Evolutionary conservation across 352 stramenopile species (phyloP), one percentile per base, ranked within the genome.

Genomic region (Pythium scleroteichum): DNA sequence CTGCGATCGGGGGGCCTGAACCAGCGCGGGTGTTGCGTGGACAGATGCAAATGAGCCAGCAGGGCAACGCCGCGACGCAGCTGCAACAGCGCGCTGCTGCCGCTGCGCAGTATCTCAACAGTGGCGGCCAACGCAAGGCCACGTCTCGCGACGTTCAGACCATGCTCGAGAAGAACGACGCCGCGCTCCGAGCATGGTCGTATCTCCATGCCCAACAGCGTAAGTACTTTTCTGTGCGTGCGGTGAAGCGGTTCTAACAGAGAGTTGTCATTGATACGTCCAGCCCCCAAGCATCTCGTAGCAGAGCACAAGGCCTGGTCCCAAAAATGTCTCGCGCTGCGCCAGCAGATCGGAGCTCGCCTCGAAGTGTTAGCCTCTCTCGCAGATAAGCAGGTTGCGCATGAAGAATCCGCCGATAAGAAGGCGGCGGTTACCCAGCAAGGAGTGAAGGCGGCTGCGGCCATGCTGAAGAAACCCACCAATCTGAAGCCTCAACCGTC

Each of bases 121-220:
- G 59, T 24, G 44, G 73, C 14, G 57, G 75, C 14, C 76, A 87
- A 54, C 75, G 81, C 23, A 84, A 83, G 45, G 40, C 84, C 6
- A 81, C 81, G 19, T 73, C 73, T 22, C 69, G 59, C 13, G 85
- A 94, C 55, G 89, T 94, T 8, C 83, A 94, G 56, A 64, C 67
- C 39, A 90, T 93, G 81, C 73, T 94, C n/a, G 83, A 94, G 59
- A 92, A 92, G 68, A 94, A 94, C 60, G 85, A 94, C 56, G 70
- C 73, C 17, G 81, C 82, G n/a, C 53, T 94, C 3, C 79, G 77
- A 41, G 76, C 73, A 33, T 94, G 85, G 85, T 88, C 82, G 10
- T 67, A 69, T 39, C 77, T 94, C 23, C 78, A 92, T 40, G 75
- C 84, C 20, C 81, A 90, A 54, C 75, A 92, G 41, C 85, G 85